A percentile compares a stretch with the other conserved stretches of the same genome.
These are phyloP conservation scores for Veloboletus limbatus DNA, from an alignment of 1,284 basidiomycete genomes.

Conservation along the genomic window DNA sequence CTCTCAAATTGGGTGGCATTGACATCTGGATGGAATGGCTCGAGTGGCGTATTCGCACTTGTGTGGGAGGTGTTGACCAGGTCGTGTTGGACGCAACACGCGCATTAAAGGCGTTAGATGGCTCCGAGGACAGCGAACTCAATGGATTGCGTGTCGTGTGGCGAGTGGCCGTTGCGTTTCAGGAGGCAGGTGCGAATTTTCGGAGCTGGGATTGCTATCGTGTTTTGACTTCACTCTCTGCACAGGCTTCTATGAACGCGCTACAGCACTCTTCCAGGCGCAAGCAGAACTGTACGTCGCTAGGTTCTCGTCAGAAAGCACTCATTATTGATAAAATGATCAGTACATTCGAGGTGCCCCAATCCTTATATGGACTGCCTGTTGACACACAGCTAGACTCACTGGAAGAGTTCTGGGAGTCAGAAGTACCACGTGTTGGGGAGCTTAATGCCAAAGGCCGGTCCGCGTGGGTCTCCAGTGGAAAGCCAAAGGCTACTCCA, in stretches of 20 bases:
- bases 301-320: neutral
- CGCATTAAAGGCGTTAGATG: conserved; percentile 39
- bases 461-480: conserved; percentile 52
- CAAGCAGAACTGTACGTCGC: conserved; percentile 68
- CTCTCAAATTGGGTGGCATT: conserved; percentile 50
- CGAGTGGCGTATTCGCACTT: conserved; percentile 62
- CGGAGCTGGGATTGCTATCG: neutral
- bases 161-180: conserved; percentile 65
- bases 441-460: conserved; percentile 62
- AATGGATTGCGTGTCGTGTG: conserved; percentile 66
- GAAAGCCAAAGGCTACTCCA: conserved; percentile 32
- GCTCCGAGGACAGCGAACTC: conserved; percentile 46
- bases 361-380: conserved; percentile 39
- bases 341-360: conserved; percentile 57
- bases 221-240: conserved; percentile 17
- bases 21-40: conserved; percentile 73
- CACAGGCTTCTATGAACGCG: conserved; percentile 60
- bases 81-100: conserved; percentile 49
- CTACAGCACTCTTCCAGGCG: conserved; percentile 71
- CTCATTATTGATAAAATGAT: conserved; percentile 8
- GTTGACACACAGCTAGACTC: conserved; percentile 49
- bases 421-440: conserved; percentile 62
- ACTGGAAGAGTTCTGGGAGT: conserved; percentile 77
- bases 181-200: conserved; percentile 66
- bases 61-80: conserved; percentile 46